Evolutionary conservation across 768 basidiomycete species (phyloP).

Genomic region (Mycena galopus): DNA sequence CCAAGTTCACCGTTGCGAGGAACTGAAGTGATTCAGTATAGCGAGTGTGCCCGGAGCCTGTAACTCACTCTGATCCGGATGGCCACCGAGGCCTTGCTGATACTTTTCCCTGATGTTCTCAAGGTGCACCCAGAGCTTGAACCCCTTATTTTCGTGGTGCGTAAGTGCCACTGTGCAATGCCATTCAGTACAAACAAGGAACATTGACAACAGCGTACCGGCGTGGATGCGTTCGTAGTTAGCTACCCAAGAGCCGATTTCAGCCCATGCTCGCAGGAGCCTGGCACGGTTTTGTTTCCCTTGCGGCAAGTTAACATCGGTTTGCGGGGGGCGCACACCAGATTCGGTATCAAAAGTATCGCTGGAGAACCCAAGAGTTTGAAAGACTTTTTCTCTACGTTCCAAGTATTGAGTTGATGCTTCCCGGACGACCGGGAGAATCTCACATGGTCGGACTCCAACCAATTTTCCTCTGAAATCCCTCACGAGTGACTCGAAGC

Average conservation of each 20-base stretch:
- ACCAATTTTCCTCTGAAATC: constrained; percentile 75
- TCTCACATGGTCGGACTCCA: constrained; percentile 73
- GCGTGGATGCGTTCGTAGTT: constrained; percentile 64
- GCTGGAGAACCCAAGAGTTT: constrained; percentile 57
- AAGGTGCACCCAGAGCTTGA: constrained; percentile 62
- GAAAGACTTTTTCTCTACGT: constrained; percentile 60
- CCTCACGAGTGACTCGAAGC: constrained; percentile 65
- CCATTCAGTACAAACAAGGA: constrained; percentile 20
- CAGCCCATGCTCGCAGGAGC: constrained; percentile 86
- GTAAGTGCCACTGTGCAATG: constrained; percentile 60
- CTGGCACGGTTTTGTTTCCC: constrained; percentile 69
- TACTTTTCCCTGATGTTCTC: constrained; percentile 78
- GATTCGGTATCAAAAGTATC: constrained; percentile 54
- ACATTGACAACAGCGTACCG: constrained; percentile 47
- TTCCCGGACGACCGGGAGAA: background rate
- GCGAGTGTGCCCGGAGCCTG: background rate
- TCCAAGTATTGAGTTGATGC: constrained; percentile 9
- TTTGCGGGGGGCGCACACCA: constrained; percentile 67
- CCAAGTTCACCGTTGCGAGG: constrained; percentile 62
- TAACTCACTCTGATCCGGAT: constrained; percentile 79
- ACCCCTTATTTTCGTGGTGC: constrained; percentile 54
- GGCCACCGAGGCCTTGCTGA: constrained; percentile 80
- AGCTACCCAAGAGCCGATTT: constrained; percentile 74
- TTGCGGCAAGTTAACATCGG: constrained; percentile 58
- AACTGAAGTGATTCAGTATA: constrained; percentile 51